Conservation (phyloP, 352 stramenopile species). For the Globisporangium recalcitrans region DNA sequence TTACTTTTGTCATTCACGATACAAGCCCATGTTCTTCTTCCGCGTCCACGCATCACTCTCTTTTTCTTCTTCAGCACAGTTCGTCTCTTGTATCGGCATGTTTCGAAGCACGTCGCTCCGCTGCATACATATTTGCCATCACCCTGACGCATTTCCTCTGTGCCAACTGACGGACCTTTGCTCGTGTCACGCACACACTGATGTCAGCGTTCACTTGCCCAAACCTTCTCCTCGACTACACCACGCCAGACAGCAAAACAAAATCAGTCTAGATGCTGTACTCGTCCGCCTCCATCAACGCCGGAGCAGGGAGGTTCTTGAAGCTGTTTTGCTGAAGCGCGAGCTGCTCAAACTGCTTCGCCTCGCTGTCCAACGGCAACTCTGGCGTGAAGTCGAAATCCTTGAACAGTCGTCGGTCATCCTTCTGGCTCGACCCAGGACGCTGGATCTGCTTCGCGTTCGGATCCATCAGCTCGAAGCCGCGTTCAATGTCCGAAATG, state of each 20-base stretch:
- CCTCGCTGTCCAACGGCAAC: constrained; percentile 72
- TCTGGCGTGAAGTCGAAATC: constrained; percentile 86
- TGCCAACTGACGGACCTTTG: neutral
- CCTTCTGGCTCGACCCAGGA: constrained; percentile 42
- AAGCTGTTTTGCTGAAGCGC: constrained; percentile 77
- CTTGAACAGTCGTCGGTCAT: constrained; percentile 77
- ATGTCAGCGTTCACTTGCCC: neutral
- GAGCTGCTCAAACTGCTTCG: constrained; percentile 84
- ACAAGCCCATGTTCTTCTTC: constrained; percentile 2
- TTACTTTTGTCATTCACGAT: constrained; percentile 6
- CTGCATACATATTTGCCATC: neutral
- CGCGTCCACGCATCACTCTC: constrained; percentile 1
- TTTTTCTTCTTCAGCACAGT: constrained; percentile 2
- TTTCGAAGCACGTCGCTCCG: neutral
- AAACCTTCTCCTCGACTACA: neutral
- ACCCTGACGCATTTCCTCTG: neutral
- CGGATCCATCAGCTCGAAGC: constrained; percentile 48
- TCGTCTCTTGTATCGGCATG: neutral
- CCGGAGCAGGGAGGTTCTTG: constrained; percentile 69
- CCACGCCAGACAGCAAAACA: neutral
- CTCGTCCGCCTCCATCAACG: constrained; percentile 72
- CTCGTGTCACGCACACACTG: neutral
- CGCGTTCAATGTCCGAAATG: constrained; percentile 83
- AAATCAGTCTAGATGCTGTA: constrained; percentile 50
- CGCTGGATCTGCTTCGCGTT: constrained; percentile 62